These are phyloP conservation scores for Claviceps paspali DNA, from an alignment of 2,329 filamentous ascomycete species.

Conservation along the genomic window DNA sequence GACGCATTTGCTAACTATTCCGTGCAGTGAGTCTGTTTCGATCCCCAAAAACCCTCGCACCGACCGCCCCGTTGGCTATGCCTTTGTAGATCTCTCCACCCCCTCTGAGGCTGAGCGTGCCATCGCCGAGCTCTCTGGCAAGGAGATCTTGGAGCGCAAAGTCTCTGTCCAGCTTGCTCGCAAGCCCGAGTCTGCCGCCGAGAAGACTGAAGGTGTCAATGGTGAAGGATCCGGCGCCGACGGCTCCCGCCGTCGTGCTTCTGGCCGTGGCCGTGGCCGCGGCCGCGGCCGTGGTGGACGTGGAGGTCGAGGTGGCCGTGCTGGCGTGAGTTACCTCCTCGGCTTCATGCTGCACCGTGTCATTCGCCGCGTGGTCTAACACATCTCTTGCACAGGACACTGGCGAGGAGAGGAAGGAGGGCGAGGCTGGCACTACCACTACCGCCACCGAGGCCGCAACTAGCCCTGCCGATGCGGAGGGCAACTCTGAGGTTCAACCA, in stretches of 20 bases:
- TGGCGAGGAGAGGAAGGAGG: slow-evolving; percentile 32
- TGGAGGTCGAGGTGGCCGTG: slow-evolving; percentile 41
- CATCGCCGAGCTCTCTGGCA: slow-evolving; percentile 87
- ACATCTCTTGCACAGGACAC: slow-evolving; percentile 13
- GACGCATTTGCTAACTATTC: slow-evolving; percentile 2
- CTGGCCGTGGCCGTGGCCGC: slow-evolving; percentile 52
- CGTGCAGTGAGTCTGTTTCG: slow-evolving; percentile 79
- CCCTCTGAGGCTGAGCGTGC: slow-evolving; percentile 89
- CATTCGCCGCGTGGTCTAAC: slow-evolving; percentile 23
- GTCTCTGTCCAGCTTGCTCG: slow-evolving; percentile 97
- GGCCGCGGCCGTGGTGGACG: slow-evolving; percentile 56
- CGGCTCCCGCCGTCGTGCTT: slow-evolving; percentile 46
- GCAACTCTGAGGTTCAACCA: slow-evolving; percentile 38
- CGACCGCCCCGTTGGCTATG: slow-evolving; percentile 94
- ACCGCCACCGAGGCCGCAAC: slow-evolving; percentile 29
- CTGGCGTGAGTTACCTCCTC: slow-evolving; percentile 15
- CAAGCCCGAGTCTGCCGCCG: slow-evolving; percentile 78
- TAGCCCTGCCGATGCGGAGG: slow-evolving; percentile 28
- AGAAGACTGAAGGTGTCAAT: slow-evolving; percentile 60
- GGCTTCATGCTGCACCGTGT: no score
- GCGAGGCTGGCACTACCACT: slow-evolving; percentile 19
- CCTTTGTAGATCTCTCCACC: slow-evolving; percentile 95
- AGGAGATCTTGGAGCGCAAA: slow-evolving; percentile 97
- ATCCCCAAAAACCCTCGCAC: slow-evolving; percentile 99
- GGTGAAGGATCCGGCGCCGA: slow-evolving; percentile 60